A percentile compares a stretch with the other conserved stretches of the same genome.
These are phyloP conservation scores for Tripterygium wilfordii DNA, from an alignment of 177 flowering plant genomes.

Conservation along the genomic window DNA sequence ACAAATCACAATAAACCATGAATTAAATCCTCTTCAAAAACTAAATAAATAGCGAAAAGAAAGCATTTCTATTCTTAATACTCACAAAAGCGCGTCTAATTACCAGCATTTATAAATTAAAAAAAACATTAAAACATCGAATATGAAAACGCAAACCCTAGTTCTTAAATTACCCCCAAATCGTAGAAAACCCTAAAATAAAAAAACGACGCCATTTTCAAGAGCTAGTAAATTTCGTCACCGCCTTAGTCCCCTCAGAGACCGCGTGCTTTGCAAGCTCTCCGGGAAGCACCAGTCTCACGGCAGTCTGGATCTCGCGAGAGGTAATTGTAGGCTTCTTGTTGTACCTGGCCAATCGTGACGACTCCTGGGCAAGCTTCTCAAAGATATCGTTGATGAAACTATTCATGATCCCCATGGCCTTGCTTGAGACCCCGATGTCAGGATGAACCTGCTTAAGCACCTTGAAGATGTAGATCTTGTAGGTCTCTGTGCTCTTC, in stretches of 20 bases:
- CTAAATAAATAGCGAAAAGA: no score
- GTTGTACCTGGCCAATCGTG: slow-evolving; percentile 30
- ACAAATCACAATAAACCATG: no score
- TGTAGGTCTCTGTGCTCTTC: no score
- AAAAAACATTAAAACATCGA: no score
- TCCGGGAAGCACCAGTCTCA: slow-evolving; percentile 29
- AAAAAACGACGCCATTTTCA: slow-evolving; percentile 2
- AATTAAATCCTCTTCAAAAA: no score
- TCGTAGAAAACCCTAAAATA: background rate
- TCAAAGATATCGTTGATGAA: slow-evolving; percentile 22
- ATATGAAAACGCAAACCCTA: background rate
- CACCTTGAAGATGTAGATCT: slow-evolving; percentile 24
- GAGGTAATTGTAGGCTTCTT: slow-evolving; percentile 34
- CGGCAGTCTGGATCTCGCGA: slow-evolving; percentile 34
- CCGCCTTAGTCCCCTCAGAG: slow-evolving; percentile 29
- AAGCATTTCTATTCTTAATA: no score
- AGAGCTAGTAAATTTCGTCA: slow-evolving; percentile 32
- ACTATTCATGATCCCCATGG: background rate
- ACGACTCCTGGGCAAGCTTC: slow-evolving; percentile 30
- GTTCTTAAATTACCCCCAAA: background rate
- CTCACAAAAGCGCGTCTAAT: no score
- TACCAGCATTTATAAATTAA: no score
- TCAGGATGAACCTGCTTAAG: background rate
- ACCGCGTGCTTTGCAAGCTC: slow-evolving; percentile 35
- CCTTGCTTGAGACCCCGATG: slow-evolving; percentile 1